Conservation (phyloP, 2,329 filamentous ascomycete genomes). For the Aspergillus pseudoviridinutans region DNA sequence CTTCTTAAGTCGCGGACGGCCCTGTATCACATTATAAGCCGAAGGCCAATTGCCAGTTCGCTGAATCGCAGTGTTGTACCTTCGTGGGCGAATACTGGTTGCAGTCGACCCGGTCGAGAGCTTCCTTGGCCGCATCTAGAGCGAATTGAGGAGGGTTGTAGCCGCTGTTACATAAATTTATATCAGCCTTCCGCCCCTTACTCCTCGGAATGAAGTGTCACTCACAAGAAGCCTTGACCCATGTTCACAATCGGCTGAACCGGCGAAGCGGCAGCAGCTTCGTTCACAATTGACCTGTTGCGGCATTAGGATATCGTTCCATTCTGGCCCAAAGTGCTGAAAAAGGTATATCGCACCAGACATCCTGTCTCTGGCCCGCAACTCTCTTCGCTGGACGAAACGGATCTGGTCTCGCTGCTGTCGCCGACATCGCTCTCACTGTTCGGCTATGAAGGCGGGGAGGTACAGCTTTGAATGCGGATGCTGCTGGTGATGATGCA, state of each 20-base stretch:
- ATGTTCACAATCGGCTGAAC: conserved; percentile 66
- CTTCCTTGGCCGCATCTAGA: conserved; percentile 82
- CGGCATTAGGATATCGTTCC: conserved; percentile 10
- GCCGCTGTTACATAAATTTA: conserved; percentile 45
- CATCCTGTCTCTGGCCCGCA: conserved; percentile 49
- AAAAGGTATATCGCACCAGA: conserved; percentile 35
- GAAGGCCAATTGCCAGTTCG: not conserved
- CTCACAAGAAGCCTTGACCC: conserved; percentile 60
- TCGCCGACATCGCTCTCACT: conserved; percentile 38
- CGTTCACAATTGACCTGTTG: conserved; percentile 61
- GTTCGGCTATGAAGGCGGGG: conserved; percentile 18
- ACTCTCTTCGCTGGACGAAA: conserved; percentile 47
- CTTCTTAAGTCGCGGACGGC: conserved; percentile 84
- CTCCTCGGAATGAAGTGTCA: conserved; percentile 9
- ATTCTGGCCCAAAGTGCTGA: not conserved
- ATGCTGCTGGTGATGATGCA: conserved; percentile 2
- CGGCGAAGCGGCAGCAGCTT: conserved; percentile 60
- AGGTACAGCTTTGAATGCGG: conserved; percentile 4
- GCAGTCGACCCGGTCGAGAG: conserved; percentile 87
- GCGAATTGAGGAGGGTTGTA: conserved; percentile 94
- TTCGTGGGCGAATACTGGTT: conserved; percentile 98
- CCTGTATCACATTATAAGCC: conserved; percentile 41
- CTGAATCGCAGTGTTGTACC: conserved; percentile 34
- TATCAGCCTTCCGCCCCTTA: not conserved
- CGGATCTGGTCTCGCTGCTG: conserved; percentile 34